Evolutionary conservation across 768 basidiomycete genomes (phyloP), one percentile per base, ranked within the genome.

Genomic region (Mrakia gelida): DNA sequence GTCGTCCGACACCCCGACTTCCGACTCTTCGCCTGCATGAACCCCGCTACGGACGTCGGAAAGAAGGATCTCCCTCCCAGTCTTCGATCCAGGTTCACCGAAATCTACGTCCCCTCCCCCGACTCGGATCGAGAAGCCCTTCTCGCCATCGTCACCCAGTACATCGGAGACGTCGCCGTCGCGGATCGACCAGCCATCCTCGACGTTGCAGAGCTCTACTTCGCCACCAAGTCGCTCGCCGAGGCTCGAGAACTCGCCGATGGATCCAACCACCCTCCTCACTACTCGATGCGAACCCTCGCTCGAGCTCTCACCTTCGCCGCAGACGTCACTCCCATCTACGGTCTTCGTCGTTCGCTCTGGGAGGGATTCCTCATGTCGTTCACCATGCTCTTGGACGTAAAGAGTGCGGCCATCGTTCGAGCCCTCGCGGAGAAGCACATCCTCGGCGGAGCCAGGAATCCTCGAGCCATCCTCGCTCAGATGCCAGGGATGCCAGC

Each of bases 331-430:
- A 90, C 92, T 0, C 86, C 88, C 52, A 84, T 87, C 41, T 98
- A 92, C 81, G 90, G 93, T 38, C 85, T 98, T 13, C 89, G 95
- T 54, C 87, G 97, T 59, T 91, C 93, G 0, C 86, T 98, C 28
- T 98, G 93, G 93, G 97, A 98, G 84, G 96, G 97, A 1, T 96
- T 92, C 83, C 82, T 98, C 76, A 98, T 99, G 97, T 91, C 93
- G 0, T 99, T 98, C 84, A 97, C 94, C 9, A 98, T 97, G 94
- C 90, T 92, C 9, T 88, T 99, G 70, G 93, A 97, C 81, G 85
- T 85, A 0, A 85, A 88, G 23, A 94, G 94, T 81, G 88, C 89
- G 0, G 87, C 88, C 79, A 81, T 88, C 34, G 93, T 94, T 28
- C 88, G 87, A 3, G 84, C 85, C 10, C 86, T 96, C 26, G 92